Evolutionary conservation across 2,329 filamentous ascomycete species (phyloP).

Genomic region (Fusarium nelsonii): DNA sequence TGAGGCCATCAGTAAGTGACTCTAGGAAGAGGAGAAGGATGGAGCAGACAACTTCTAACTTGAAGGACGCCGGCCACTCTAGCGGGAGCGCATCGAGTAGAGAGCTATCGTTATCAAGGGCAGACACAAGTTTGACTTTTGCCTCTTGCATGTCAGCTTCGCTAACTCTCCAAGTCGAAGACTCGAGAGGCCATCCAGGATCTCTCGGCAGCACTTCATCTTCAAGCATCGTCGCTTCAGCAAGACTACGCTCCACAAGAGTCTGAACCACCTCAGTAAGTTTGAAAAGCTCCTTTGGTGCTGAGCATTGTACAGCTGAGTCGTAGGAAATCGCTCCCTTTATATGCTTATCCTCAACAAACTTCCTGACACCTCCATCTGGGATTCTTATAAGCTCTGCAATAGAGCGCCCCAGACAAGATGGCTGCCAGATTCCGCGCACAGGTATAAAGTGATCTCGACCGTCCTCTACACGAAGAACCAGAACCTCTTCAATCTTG

Average conservation of each 20-base stretch:
- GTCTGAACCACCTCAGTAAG: conserved; percentile 82
- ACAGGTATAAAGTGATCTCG: conserved; percentile 93
- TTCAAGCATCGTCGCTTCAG: conserved; percentile 73
- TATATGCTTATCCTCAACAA: conserved; percentile 56
- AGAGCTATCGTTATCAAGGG: conserved; percentile 77
- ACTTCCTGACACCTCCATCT: conserved; percentile 77
- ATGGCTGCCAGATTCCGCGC: conserved; percentile 81
- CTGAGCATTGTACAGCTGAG: conserved; percentile 77
- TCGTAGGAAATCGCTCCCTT: conserved; percentile 66
- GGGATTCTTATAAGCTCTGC: conserved; percentile 89
- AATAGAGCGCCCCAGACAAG: conserved; percentile 86
- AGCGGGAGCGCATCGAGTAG: conserved; percentile 72
- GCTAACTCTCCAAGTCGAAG: conserved; percentile 52
- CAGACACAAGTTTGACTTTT: conserved; percentile 65
- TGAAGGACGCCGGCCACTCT: conserved; percentile 72
- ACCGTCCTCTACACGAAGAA: conserved; percentile 85
- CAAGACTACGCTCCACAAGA: conserved; percentile 67
- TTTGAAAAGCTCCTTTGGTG: conserved; percentile 88
- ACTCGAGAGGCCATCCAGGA: conserved; percentile 71
- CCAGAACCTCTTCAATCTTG: conserved; percentile 85
- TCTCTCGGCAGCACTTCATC: conserved; percentile 64
- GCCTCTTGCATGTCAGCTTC: conserved; percentile 46
- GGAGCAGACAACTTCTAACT: conserved; percentile 80
- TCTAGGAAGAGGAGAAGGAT: conserved; percentile 79
- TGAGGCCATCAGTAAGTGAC: conserved; percentile 82